Percentiles rank a stretch among this genome's conserved stretches.
Evolutionary conservation across 495 filamentous ascomycete genomes (phyloP).

Genomic region (Penicillium riverlandense): DNA sequence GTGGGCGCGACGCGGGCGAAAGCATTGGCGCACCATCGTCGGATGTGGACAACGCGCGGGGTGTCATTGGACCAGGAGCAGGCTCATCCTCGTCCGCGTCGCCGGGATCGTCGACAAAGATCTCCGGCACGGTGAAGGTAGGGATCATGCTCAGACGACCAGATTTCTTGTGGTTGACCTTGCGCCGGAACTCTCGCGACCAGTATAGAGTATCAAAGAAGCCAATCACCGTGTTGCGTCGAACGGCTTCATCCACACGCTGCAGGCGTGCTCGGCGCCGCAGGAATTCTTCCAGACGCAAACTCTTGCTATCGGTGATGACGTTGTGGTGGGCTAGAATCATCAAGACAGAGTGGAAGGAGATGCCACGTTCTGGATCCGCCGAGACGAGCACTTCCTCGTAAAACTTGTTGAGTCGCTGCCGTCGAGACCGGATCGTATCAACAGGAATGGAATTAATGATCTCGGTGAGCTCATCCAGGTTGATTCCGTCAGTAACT

Average conservation of each 20-base stretch:
- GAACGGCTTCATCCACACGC: constrained; percentile 93
- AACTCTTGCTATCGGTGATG: constrained; percentile 93
- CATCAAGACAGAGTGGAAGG: constrained; percentile 92
- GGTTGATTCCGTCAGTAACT: constrained; percentile 65
- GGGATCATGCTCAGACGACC: constrained; percentile 71
- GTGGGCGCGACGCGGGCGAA: constrained; percentile 29
- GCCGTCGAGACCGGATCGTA: constrained; percentile 63
- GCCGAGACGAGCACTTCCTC: constrained; percentile 94
- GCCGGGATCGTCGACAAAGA: constrained; percentile 70
- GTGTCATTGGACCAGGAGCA: constrained; percentile 13
- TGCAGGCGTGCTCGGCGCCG: constrained; percentile 84
- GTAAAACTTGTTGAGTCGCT: constrained; percentile 84
- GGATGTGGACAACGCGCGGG: constrained; percentile 9
- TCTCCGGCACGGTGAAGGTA: constrained; percentile 81
- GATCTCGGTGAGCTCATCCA: constrained; percentile 66
- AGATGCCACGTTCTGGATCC: constrained; percentile 78
- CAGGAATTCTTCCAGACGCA: constrained; percentile 90
- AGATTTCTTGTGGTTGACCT: constrained; percentile 57
- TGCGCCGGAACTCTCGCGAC: constrained; percentile 70
- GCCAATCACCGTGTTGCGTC: constrained; percentile 76
- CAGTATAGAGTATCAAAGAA: constrained; percentile 97
- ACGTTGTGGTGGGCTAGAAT: constrained; percentile 98
- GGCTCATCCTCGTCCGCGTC: constrained; percentile 17
- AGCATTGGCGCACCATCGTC: constrained; percentile 19
- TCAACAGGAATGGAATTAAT: constrained; percentile 68